Evolutionary conservation across 2,329 filamentous ascomycete species (phyloP).

Genomic region (Colletotrichum lentis): DNA sequence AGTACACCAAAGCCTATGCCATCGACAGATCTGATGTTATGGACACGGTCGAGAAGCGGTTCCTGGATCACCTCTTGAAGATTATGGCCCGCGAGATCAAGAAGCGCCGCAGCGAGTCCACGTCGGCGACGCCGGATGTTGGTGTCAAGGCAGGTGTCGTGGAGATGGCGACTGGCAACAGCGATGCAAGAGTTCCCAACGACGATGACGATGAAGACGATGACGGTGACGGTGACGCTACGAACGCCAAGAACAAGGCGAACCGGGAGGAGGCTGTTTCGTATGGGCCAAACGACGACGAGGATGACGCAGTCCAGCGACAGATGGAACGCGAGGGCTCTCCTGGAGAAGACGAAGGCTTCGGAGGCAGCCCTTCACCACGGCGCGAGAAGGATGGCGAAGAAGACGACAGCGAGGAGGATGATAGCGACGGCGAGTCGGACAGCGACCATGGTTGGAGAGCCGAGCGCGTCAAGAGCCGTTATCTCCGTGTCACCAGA

Average conservation of each 20-base stretch:
- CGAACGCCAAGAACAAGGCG: constrained; percentile 74
- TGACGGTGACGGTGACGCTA: constrained; percentile 82
- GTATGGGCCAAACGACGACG: constrained; percentile 92
- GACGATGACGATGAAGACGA: constrained; percentile 73
- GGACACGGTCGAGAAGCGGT: constrained; percentile 78
- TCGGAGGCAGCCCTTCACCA: constrained; percentile 58
- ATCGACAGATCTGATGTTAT: constrained; percentile 82
- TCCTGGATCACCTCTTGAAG: constrained; percentile 75
- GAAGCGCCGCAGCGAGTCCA: constrained; percentile 73
- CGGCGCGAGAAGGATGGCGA: constrained; percentile 37
- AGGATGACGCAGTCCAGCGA: constrained; percentile 78
- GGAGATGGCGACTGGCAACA: constrained; percentile 55
- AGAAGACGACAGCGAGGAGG: constrained; percentile 53
- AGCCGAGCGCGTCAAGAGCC: constrained; percentile 70
- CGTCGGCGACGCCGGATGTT: constrained; percentile 79
- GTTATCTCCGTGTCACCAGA: constrained; percentile 71
- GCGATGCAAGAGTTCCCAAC: constrained; percentile 52
- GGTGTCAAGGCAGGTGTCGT: constrained; percentile 62
- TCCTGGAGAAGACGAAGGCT: constrained; percentile 60
- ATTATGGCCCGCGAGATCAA: constrained; percentile 82
- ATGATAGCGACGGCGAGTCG: constrained; percentile 49
- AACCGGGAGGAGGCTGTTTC: constrained; percentile 85
- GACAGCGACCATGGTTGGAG: constrained; percentile 56
- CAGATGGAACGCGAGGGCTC: constrained; percentile 67
- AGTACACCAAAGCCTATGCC: constrained; percentile 87